phyloP scores from a whole-genome alignment of 257 asterid genomes.

The Plantago ovata region DNA sequence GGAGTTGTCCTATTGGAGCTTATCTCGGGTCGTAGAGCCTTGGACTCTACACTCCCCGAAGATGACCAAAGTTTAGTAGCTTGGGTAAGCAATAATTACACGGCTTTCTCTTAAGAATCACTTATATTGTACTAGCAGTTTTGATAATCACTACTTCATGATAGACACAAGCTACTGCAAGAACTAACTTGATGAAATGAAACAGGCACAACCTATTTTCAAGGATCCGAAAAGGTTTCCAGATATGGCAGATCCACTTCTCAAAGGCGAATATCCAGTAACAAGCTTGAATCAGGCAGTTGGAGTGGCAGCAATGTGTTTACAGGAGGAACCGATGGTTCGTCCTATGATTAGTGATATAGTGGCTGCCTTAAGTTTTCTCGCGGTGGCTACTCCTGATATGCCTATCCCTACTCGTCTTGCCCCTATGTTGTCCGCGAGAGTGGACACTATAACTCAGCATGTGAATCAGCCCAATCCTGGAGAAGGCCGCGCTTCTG shows the following conservation, averaged over 20 bases:
- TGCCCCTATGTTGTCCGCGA: conserved; percentile 26
- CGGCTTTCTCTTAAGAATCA: too few species aligned
- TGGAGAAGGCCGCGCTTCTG: conserved; percentile 7
- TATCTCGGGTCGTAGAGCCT: conserved; percentile 61
- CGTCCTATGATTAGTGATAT: conserved; percentile 71
- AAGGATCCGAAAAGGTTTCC: conserved; percentile 57
- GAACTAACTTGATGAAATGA: conserved; percentile 1
- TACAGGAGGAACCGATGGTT: conserved; percentile 67
- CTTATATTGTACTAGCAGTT: too few species aligned
- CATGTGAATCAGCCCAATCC: conserved; percentile 8
- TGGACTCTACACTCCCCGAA: conserved; percentile 40
- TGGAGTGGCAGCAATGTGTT: conserved; percentile 82
- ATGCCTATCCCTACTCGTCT: conserved; percentile 45
- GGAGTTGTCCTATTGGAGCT: conserved; percentile 67
- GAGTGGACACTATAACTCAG: conserved; percentile 24
- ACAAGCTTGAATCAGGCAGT: conserved; percentile 70
- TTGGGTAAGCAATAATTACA: conserved; percentile 48
- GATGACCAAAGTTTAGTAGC: conserved; percentile 58
- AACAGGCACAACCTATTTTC: conserved; percentile 62
- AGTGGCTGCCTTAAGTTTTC: conserved; percentile 62
- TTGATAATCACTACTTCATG: too few species aligned
- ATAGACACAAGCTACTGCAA: too few species aligned
- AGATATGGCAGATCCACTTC: conserved; percentile 67
- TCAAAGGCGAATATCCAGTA: conserved; percentile 31
- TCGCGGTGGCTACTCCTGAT: conserved; percentile 49